Conservation (phyloP, 345 rosid genomes). For the Salix arbutifolia region DNA sequence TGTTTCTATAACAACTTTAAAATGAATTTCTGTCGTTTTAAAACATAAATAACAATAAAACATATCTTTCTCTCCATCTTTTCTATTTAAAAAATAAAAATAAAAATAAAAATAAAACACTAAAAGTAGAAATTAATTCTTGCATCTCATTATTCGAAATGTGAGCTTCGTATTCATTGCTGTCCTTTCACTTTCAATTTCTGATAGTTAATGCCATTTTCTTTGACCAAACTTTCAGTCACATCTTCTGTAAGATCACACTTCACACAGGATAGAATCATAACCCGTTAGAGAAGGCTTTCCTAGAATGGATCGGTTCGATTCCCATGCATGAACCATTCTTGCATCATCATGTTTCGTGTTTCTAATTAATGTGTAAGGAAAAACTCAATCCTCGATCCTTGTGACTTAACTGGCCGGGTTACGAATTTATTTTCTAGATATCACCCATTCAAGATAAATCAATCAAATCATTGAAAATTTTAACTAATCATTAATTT, state of each 20-base stretch:
- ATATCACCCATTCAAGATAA: too few species aligned
- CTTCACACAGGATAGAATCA: background rate
- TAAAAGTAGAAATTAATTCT: background rate
- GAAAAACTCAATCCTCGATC: constrained; percentile 10
- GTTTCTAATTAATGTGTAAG: background rate
- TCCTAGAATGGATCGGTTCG: background rate
- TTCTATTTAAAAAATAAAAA: too few species aligned
- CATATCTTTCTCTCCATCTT: too few species aligned
- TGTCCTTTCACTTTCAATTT: constrained; percentile 1
- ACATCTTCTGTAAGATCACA: constrained; percentile 3
- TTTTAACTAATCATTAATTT: too few species aligned
- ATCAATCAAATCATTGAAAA: too few species aligned
- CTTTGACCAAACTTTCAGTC: background rate
- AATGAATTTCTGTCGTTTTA: too few species aligned
- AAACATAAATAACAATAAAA: too few species aligned
- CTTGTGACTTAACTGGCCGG: too few species aligned
- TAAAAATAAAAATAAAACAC: too few species aligned
- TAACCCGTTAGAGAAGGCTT: background rate
- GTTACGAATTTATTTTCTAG: too few species aligned
- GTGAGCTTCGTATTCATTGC: background rate
- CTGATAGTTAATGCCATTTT: background rate
- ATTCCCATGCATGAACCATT: background rate
- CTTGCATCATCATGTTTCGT: constrained; percentile 13
- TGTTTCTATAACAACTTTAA: too few species aligned
- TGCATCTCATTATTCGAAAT: background rate